Conservation (phyloP, 2,329 filamentous ascomycete genomes). For the Lachnellula subtilissima region DNA sequence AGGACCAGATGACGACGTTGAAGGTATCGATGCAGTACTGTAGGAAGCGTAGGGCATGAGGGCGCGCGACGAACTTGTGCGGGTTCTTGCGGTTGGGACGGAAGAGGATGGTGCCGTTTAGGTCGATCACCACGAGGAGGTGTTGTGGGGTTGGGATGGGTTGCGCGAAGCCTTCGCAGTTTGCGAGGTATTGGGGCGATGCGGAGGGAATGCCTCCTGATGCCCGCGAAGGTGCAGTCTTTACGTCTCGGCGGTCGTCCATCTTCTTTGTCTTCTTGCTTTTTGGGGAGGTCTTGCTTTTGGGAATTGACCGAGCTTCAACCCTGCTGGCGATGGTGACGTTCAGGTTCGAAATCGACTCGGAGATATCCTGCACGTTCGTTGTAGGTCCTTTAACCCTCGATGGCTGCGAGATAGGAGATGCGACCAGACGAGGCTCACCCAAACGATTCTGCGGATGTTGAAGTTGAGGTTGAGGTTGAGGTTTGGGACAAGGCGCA, state of each 20-base stretch:
- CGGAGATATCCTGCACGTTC: too few relatives aligned
- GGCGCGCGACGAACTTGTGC: constrained; percentile 59
- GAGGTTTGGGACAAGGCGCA: too few relatives aligned
- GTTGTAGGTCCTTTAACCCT: too few relatives aligned
- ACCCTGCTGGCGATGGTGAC: not conserved
- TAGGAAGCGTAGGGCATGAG: constrained; percentile 65
- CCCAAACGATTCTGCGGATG: too few relatives aligned
- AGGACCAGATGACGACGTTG: constrained; percentile 86
- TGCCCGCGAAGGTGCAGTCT: constrained; percentile 17
- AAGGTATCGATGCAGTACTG: constrained; percentile 70
- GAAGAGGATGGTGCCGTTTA: constrained; percentile 85
- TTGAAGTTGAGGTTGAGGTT: too few relatives aligned
- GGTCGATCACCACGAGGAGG: constrained; percentile 80
- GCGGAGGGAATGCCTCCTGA: constrained; percentile 51
- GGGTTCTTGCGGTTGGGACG: constrained; percentile 52
- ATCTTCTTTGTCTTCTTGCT: not conserved
- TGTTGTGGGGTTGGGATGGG: constrained; percentile 46
- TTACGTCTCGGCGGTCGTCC: constrained; percentile 1
- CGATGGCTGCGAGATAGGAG: too few relatives aligned
- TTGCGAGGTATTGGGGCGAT: constrained; percentile 53
- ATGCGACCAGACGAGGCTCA: too few relatives aligned
- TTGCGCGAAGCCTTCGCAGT: constrained; percentile 43
- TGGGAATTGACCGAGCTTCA: not conserved
- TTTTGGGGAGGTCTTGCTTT: not conserved
- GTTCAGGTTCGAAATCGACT: too few relatives aligned